These are phyloP conservation scores for Stagonosporopsis cucurbitacearum DNA, from an alignment of 2,329 filamentous ascomycete genomes.

Conservation along the genomic window DNA sequence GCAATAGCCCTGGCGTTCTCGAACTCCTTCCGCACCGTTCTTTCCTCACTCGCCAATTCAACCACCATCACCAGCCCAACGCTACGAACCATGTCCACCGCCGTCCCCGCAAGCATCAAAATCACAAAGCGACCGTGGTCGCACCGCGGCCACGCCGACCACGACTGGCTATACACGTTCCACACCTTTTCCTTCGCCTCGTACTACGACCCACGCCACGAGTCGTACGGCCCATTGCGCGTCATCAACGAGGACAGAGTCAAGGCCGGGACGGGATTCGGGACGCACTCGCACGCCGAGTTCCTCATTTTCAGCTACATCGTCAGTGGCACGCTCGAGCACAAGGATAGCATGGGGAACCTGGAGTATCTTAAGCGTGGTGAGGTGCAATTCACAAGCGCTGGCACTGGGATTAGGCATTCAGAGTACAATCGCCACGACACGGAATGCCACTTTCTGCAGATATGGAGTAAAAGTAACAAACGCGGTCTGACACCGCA, in stretches of 20 bases:
- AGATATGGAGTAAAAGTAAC: conserved; percentile 88
- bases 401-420: conserved; percentile 81
- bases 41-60: conserved; percentile 44
- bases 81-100: conserved; percentile 51
- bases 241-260: conserved; percentile 92
- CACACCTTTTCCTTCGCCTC: conserved; percentile 85
- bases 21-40: conserved; percentile 46
- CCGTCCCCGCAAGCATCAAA: conserved; percentile 54
- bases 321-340: conserved; percentile 82
- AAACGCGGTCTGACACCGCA: conserved; percentile 72
- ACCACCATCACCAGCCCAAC: conserved; percentile 35
- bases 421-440: conserved; percentile 81
- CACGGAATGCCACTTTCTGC: conserved; percentile 80
- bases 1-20: conserved; percentile 57
- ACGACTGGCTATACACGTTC: conserved; percentile 87
- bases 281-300: conserved; percentile 83
- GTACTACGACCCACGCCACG: conserved; percentile 71
- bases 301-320: conserved; percentile 92
- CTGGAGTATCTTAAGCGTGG: conserved; percentile 74
- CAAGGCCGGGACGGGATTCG: conserved; percentile 75
- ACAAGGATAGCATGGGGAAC: conserved; percentile 82
- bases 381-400: conserved; percentile 89
- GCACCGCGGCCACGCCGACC: conserved; percentile 76
- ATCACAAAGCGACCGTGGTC: conserved; percentile 76
- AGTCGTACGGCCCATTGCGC: conserved; percentile 75